phyloP scores from a whole-genome alignment of 345 rosid species.

The Acer campestre region DNA sequence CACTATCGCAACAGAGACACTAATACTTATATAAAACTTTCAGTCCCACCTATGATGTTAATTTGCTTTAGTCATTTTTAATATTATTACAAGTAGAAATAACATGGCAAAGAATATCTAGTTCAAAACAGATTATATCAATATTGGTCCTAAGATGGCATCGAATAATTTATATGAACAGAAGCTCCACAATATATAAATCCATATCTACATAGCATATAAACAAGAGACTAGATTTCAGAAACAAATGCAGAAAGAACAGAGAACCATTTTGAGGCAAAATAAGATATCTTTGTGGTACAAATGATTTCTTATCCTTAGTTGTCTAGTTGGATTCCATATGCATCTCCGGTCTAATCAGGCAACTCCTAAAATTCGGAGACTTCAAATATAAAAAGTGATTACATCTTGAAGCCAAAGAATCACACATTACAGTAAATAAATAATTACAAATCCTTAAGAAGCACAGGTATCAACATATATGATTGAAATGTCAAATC shows the following conservation, averaged over 20 bases:
- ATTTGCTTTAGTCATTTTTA: conserved; percentile 9
- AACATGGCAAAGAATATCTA: background rate
- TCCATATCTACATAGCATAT: background rate
- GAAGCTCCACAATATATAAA: conserved; percentile 3
- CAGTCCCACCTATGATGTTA: background rate
- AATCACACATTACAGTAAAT: background rate
- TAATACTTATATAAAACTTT: background rate
- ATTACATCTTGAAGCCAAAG: background rate
- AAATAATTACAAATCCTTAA: background rate
- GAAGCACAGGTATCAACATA: background rate
- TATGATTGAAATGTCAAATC: background rate
- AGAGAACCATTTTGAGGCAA: background rate
- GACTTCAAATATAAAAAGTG: background rate
- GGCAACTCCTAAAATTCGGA: background rate
- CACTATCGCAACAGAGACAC: background rate
- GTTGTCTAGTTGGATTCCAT: conserved; percentile 1
- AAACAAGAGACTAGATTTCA: background rate
- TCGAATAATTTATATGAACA: background rate
- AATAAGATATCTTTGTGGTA: background rate
- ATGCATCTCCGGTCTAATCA: background rate
- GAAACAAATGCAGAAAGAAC: background rate
- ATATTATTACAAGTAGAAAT: background rate
- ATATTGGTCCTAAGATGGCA: background rate
- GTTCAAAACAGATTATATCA: background rate
- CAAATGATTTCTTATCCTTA: background rate